Percentiles rank a stretch among this genome's conserved stretches.
phyloP scores from a whole-genome alignment of 768 basidiomycete species.

The Cystofilobasidium bisporidii region DNA sequence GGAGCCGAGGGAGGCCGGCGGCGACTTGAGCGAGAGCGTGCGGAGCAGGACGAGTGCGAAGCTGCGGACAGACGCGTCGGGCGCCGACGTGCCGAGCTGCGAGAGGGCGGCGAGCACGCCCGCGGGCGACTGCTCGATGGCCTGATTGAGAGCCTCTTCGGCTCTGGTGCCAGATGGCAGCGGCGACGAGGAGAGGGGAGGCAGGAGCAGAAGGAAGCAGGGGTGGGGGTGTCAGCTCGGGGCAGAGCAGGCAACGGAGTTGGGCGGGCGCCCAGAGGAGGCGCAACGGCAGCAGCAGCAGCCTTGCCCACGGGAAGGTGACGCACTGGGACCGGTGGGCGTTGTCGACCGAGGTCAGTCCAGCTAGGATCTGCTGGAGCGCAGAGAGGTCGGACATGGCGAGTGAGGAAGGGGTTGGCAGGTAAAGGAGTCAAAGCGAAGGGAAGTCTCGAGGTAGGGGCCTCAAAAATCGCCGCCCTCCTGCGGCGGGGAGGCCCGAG shows the following conservation, averaged over 20 bases:
- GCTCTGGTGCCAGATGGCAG: background rate
- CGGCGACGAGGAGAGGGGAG: background rate
- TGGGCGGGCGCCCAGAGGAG: background rate
- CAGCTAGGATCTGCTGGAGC: slow-evolving; percentile 15
- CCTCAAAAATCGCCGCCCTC: background rate
- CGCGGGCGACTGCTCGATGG: slow-evolving; percentile 11
- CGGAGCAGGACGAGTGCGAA: slow-evolving; percentile 25
- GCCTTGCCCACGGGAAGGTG: background rate
- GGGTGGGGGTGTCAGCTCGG: background rate
- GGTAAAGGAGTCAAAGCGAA: background rate
- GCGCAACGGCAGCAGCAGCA: too few relatives aligned
- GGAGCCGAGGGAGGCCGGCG: background rate
- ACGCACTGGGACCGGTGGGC: slow-evolving; percentile 15
- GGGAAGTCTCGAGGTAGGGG: background rate
- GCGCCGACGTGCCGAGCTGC: slow-evolving; percentile 13
- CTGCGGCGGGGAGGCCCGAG: too few relatives aligned
- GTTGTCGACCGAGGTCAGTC: slow-evolving; percentile 19
- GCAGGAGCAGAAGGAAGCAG: background rate
- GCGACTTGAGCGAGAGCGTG: slow-evolving; percentile 23
- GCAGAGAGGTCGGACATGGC: slow-evolving; percentile 10
- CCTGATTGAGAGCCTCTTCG: slow-evolving; percentile 18
- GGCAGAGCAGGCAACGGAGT: background rate
- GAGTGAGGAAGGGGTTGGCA: too few relatives aligned
- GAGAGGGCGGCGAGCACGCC: slow-evolving; percentile 18
- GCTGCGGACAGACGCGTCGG: slow-evolving; percentile 11